These are phyloP conservation scores for Kodamaea derodonti DNA, from an alignment of 1,139 yeast species.

Conservation along the genomic window DNA sequence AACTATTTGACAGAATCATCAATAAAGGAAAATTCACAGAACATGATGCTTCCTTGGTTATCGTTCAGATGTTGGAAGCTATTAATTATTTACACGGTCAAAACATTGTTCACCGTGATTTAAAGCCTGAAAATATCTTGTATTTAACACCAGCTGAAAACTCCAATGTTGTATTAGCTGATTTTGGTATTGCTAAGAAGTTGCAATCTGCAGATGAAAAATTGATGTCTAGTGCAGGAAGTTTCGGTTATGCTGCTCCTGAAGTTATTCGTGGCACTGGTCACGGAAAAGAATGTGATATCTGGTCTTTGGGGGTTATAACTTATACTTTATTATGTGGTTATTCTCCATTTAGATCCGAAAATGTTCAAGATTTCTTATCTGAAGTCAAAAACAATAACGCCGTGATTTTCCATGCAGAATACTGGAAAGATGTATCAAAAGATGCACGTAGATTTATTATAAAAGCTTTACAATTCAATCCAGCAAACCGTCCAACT, in stretches of 20 bases:
- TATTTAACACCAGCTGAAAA: slow-evolving; percentile 51
- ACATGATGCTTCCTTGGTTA: slow-evolving; percentile 69
- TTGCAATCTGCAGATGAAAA: slow-evolving; percentile 58
- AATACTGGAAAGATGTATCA: slow-evolving; percentile 80
- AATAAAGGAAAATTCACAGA: slow-evolving; percentile 78
- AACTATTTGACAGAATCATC: slow-evolving; percentile 79
- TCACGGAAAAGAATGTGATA: slow-evolving; percentile 85
- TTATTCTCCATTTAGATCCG: slow-evolving; percentile 87
- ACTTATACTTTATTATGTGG: slow-evolving; percentile 90
- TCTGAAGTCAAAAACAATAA: slow-evolving; percentile 66
- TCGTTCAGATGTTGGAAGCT: slow-evolving; percentile 71
- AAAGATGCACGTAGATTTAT: slow-evolving; percentile 74
- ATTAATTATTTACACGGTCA: slow-evolving; percentile 65
- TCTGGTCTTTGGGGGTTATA: slow-evolving; percentile 91
- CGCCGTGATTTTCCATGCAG: slow-evolving; percentile 80
- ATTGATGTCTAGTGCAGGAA: slow-evolving; percentile 78
- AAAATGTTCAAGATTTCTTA: slow-evolving; percentile 74
- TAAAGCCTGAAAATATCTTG: slow-evolving; percentile 85
- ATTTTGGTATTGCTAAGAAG: slow-evolving; percentile 87
- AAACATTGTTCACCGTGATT: slow-evolving; percentile 84
- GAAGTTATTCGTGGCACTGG: slow-evolving; percentile 76
- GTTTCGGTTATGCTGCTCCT: slow-evolving; percentile 93
- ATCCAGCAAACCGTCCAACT: slow-evolving; percentile 66
- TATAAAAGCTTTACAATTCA: slow-evolving; percentile 55
- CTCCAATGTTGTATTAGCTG: slow-evolving; percentile 78